These are phyloP conservation scores for Physcomitrium patens DNA, from an alignment of 225 moss, liverwort and hornwort genomes.

Conservation along the genomic window DNA sequence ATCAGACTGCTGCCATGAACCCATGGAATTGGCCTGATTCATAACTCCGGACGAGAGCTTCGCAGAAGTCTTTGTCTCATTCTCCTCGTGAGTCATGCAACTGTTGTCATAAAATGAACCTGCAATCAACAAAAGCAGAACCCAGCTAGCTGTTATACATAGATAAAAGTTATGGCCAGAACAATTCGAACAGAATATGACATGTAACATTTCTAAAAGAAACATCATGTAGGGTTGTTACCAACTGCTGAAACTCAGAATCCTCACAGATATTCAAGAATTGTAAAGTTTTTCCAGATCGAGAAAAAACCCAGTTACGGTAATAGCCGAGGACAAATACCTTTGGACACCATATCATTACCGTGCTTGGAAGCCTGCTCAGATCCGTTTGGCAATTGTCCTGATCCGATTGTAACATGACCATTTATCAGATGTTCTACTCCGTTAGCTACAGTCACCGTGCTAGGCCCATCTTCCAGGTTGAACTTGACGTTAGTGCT, in stretches of 20 bases:
- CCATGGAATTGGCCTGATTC: slow-evolving; percentile 11
- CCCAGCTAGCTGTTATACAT: no score
- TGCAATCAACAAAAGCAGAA: background rate
- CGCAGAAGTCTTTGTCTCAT: slow-evolving; percentile 39
- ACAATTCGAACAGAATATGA: no score
- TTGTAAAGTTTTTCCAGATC: no score
- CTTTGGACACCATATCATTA: slow-evolving; percentile 30
- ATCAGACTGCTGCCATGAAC: slow-evolving; percentile 44
- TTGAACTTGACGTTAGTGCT: slow-evolving; percentile 81
- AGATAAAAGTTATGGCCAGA: no score
- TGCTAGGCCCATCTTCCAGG: slow-evolving; percentile 61
- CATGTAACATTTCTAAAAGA: no score
- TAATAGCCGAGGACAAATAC: background rate
- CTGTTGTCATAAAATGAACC: slow-evolving; percentile 31
- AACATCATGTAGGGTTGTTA: no score
- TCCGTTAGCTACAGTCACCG: slow-evolving; percentile 22
- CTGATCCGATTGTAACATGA: no score
- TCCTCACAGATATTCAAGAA: no score
- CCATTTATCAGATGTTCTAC: background rate
- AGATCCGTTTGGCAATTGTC: no score
- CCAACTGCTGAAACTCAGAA: no score
- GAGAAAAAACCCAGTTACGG: no score
- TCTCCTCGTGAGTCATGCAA: slow-evolving; percentile 41
- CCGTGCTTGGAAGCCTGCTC: slow-evolving; percentile 16
- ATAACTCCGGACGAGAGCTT: slow-evolving; percentile 6